phyloP scores from a whole-genome alignment of 1,139 yeast genomes.

The Kodamaea ohmeri region DNA sequence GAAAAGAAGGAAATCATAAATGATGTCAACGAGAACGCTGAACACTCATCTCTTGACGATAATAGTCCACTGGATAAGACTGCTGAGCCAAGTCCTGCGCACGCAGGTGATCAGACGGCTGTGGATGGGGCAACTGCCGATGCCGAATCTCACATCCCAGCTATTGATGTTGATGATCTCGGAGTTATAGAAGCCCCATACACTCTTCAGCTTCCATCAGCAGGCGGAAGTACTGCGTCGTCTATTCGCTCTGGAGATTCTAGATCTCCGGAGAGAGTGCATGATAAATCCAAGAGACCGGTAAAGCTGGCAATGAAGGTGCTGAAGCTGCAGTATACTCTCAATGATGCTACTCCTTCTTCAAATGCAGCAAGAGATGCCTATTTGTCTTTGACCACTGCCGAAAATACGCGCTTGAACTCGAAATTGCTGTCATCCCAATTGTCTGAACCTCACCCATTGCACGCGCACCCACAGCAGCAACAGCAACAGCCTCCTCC shows the following conservation, averaged over 20 bases:
- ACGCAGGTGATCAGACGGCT: too few species aligned
- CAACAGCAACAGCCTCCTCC: background rate
- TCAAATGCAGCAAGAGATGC: slow-evolving; percentile 55
- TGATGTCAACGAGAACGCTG: too few species aligned
- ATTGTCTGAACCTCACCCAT: slow-evolving; percentile 15
- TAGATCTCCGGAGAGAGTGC: slow-evolving; percentile 4
- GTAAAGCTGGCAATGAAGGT: slow-evolving; percentile 67
- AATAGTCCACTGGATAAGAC: background rate
- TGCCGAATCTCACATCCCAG: background rate
- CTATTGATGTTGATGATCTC: background rate
- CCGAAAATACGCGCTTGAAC: slow-evolving; percentile 72
- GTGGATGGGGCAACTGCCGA: too few species aligned
- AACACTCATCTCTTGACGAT: slow-evolving; percentile 14
- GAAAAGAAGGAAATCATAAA: slow-evolving; percentile 20
- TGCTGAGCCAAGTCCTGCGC: too few species aligned
- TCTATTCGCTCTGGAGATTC: slow-evolving; percentile 31
- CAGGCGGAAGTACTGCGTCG: slow-evolving; percentile 26
- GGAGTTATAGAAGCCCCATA: slow-evolving; percentile 10
- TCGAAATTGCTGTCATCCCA: slow-evolving; percentile 52
- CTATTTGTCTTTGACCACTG: slow-evolving; percentile 66
- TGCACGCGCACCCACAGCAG: background rate
- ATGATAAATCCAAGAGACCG: slow-evolving; percentile 37
- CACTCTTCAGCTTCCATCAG: slow-evolving; percentile 8
- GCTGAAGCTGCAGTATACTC: slow-evolving; percentile 2
- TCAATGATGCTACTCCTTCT: slow-evolving; percentile 10